phyloP scores from a whole-genome alignment of 2,329 filamentous ascomycete species.

The Alternaria sp. region DNA sequence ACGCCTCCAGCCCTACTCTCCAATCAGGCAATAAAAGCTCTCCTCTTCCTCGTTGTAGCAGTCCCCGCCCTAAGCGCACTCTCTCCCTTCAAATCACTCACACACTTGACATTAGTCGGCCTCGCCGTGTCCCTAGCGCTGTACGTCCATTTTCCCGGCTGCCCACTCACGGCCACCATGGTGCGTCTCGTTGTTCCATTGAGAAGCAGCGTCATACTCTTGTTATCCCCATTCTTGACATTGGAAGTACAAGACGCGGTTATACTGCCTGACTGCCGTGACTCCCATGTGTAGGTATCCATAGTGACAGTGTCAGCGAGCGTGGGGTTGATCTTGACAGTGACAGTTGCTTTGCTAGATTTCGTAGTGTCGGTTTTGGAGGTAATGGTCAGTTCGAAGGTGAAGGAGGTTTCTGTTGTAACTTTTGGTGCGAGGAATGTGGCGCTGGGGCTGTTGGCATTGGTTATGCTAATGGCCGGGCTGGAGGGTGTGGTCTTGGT shows the following conservation, averaged over 20 bases:
- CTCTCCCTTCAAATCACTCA: conserved; percentile 34
- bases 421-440: conserved; percentile 36
- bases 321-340: conserved; percentile 36
- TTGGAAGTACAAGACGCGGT: conserved; percentile 46
- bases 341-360: conserved; percentile 37
- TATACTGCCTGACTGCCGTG: conserved; percentile 41
- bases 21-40: not conserved
- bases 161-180: conserved; percentile 30
- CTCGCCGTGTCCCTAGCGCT: conserved; percentile 32
- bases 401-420: conserved; percentile 30
- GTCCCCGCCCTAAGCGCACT: conserved; percentile 30
- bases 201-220: conserved; percentile 40
- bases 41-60: conserved; percentile 31
- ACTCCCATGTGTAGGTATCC: conserved; percentile 46
- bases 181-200: conserved; percentile 30
- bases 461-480: conserved; percentile 31
- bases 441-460: conserved; percentile 28
- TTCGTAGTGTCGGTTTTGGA: conserved; percentile 35
- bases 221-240: conserved; percentile 43
- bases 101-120: conserved; percentile 42
- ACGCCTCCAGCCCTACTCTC: not conserved
- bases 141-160: conserved; percentile 42
- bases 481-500: conserved; percentile 35
- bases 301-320: conserved; percentile 40
- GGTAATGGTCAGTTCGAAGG: conserved; percentile 41